phyloP scores from a whole-genome alignment of 805 yeast genomes.

The Brettanomyces custersianus region DNA sequence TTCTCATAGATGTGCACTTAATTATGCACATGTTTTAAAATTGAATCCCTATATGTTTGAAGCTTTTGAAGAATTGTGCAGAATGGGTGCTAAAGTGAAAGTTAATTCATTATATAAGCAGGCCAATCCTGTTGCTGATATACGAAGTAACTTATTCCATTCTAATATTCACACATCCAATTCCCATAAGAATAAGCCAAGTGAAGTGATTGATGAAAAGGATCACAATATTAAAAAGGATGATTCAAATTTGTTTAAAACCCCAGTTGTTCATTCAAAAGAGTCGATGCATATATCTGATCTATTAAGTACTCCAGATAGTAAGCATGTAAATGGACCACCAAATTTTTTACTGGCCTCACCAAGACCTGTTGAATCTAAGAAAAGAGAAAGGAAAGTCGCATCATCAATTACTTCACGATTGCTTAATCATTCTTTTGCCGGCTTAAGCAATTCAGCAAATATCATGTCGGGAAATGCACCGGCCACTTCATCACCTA shows the following conservation, averaged over 20 bases:
- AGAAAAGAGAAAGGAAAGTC: constrained; percentile 19
- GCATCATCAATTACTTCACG: constrained; percentile 23
- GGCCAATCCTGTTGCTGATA: constrained; percentile 6
- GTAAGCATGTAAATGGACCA: background rate
- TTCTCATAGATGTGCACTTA: constrained; percentile 51
- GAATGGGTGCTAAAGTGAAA: constrained; percentile 61
- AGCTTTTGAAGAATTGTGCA: constrained; percentile 68
- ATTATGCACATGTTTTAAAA: constrained; percentile 61
- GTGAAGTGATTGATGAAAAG: background rate
- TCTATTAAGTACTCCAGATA: background rate
- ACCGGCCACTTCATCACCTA: background rate
- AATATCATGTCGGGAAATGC: background rate
- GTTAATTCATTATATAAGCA: constrained; percentile 44
- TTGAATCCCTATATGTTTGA: constrained; percentile 80
- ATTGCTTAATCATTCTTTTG: constrained; percentile 12
- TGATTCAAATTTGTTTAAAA: constrained; percentile 8
- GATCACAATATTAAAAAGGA: background rate
- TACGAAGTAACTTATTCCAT: constrained; percentile 4
- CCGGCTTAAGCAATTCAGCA: constrained; percentile 5
- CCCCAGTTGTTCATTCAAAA: constrained; percentile 9
- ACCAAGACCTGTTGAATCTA: constrained; percentile 3
- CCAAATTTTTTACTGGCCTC: background rate
- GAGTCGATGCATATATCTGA: background rate
- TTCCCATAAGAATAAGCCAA: background rate
- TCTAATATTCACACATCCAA: background rate